phyloP scores from a whole-genome alignment of 495 filamentous ascomycete species.

The Trypethelium eluteriae region DNA sequence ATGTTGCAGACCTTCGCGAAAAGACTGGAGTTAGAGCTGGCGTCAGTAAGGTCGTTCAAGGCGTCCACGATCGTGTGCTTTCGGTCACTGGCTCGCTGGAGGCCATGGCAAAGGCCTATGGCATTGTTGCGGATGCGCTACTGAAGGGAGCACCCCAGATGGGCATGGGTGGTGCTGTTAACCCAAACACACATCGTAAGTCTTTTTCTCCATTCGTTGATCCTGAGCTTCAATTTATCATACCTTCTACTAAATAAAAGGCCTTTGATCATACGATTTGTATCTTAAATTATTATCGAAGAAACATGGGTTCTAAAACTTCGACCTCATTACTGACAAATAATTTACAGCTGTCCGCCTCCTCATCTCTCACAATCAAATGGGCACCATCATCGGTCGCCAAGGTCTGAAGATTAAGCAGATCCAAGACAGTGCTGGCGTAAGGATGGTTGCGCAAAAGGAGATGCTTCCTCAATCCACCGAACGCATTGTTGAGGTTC shows the following conservation, averaged over 20 bases:
- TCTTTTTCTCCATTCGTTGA: conserved; percentile 23
- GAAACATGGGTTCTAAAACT: background rate
- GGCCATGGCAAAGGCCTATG: conserved; percentile 81
- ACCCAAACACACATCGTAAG: conserved; percentile 90
- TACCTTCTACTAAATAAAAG: background rate
- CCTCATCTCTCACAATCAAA: conserved; percentile 98
- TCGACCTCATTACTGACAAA: conserved; percentile 28
- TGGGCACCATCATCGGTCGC: conserved; percentile 97
- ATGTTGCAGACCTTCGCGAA: conserved; percentile 92
- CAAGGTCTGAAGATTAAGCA: conserved; percentile 98
- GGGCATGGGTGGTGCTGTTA: conserved; percentile 85
- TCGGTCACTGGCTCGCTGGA: conserved; percentile 86
- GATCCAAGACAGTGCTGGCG: conserved; percentile 93
- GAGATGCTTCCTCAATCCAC: conserved; percentile 99
- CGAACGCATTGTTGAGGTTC: conserved; percentile 95
- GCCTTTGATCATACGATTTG: background rate
- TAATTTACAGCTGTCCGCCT: conserved; percentile 74
- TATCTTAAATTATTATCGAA: too few relatives aligned
- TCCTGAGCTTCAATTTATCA: background rate
- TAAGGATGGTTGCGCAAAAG: conserved; percentile 98
- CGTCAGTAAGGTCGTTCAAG: conserved; percentile 95
- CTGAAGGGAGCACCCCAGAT: conserved; percentile 88
- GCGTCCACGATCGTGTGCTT: conserved; percentile 92
- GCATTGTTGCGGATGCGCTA: conserved; percentile 82
- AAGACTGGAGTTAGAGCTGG: conserved; percentile 96